Conservation (phyloP, 1,284 basidiomycete species). For the Fomitopsis betulina region DNA sequence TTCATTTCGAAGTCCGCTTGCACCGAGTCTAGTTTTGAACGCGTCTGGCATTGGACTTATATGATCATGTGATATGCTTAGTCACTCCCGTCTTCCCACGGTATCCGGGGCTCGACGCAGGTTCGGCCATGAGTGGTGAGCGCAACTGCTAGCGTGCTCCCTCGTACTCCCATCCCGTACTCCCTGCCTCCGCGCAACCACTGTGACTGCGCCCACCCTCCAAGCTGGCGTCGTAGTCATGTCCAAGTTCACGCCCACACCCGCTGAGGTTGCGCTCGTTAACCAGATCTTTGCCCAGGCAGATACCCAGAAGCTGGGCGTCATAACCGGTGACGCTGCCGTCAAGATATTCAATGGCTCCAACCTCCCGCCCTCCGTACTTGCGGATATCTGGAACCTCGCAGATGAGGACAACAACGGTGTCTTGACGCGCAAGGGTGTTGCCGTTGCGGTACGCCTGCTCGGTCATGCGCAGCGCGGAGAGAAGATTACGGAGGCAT, state of each 20-base stretch:
- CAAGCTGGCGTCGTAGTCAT: constrained; percentile 33
- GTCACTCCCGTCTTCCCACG: background rate
- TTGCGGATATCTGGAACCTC: constrained; percentile 93
- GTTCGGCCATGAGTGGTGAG: background rate
- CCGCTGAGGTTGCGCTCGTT: constrained; percentile 62
- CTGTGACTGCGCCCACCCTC: constrained; percentile 1
- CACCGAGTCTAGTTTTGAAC: too few species aligned
- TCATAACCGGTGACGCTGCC: constrained; percentile 83
- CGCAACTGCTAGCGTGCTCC: constrained; percentile 3
- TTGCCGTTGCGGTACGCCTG: constrained; percentile 82
- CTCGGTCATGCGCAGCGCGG: constrained; percentile 94
- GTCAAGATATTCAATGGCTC: constrained; percentile 79
- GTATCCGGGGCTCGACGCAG: background rate
- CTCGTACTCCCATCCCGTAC: constrained; percentile 3
- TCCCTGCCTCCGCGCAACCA: background rate
- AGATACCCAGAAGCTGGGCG: constrained; percentile 74
- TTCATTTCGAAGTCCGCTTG: too few species aligned
- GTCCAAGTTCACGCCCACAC: constrained; percentile 63
- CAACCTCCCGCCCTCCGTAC: constrained; percentile 68
- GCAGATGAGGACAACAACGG: constrained; percentile 94
- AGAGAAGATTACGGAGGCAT: constrained; percentile 57
- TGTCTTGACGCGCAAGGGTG: constrained; percentile 82
- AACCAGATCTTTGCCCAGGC: constrained; percentile 64
- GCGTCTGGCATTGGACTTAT: background rate
- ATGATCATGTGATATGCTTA: background rate